Evolutionary conservation across 768 basidiomycete species (phyloP), one percentile per base, ranked within the genome.

Genomic region (Thelephora aurantiotincta): DNA sequence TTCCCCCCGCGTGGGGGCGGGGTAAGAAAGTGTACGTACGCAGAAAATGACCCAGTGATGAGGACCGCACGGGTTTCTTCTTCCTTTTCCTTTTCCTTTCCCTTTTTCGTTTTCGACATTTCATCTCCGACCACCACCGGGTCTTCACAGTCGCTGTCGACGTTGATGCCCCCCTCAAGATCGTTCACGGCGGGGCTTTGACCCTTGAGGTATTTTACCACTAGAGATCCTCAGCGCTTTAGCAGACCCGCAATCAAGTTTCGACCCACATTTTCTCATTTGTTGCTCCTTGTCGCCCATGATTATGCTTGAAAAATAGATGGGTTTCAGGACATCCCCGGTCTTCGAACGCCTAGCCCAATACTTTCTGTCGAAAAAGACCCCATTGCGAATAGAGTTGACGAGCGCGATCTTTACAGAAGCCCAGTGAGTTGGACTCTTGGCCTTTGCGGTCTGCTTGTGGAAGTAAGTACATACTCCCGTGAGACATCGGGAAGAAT

Each of bases 271-370:
- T 45, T 35, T 41, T 30, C 18, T 47, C 35, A 20, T 37, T 41
- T 44, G 48, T 45, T 16, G 49, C 49, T 14, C 26, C 26, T 30
- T 30, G 9, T 30, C 26, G 46, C 38, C 19, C 47, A 26, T 26
- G 52, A 50, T 30, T 53, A 49, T 5, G 33, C 36, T 22, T 48
- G 26, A 35, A 53, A 53, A 22, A 47, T 22, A 45, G 50, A 53
- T 9, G 26, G 26, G 26, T 30, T 30, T 30, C 26, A 30, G 9
- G 26, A 30, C 26, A 30, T 30, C 26, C 26, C 26, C 26, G 9
- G 26, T 9, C 26, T 30, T 30, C 26, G 26, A 30, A 9, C 9
- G 26, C 26, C 26, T 30, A 5, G 37, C 37, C n/a, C 20, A 38
- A 20, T 16, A 38, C 37, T 38, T n/a, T 6, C n/a, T n/a, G 20